Percentiles rank a stretch among this genome's conserved stretches.
Evolutionary conservation across 2,329 filamentous ascomycete genomes (phyloP).

Genomic region (Macrophomina phaseolina): DNA sequence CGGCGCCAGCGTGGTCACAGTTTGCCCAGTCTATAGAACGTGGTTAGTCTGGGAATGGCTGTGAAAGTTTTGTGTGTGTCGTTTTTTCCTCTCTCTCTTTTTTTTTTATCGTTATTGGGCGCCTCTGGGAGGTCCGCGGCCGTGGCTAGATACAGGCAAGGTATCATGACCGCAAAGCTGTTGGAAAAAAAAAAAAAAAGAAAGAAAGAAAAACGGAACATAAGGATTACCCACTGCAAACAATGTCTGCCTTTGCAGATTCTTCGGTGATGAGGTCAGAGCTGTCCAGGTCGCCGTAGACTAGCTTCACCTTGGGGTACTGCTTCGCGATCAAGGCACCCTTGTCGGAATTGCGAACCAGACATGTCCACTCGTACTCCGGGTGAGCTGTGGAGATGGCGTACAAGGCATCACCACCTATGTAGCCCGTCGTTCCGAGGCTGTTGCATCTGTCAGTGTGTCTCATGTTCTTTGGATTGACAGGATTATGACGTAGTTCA

Average conservation of each 20-base stretch:
- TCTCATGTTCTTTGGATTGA: not conserved
- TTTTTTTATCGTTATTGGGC: too few species aligned
- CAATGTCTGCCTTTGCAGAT: conserved; percentile 56
- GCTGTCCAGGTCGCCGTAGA: conserved; percentile 58
- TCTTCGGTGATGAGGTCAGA: conserved; percentile 52
- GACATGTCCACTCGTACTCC: conserved; percentile 56
- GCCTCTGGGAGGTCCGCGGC: too few species aligned
- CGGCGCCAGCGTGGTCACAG: conserved; percentile 38
- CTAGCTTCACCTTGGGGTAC: conserved; percentile 57
- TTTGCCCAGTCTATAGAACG: conserved; percentile 35
- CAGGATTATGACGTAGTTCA: not conserved
- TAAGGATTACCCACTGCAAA: conserved; percentile 34
- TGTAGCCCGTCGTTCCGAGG: conserved; percentile 39
- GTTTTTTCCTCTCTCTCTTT: not conserved
- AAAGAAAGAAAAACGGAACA: too few species aligned
- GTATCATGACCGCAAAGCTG: too few species aligned
- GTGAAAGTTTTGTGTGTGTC: too few species aligned
- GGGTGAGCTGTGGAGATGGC: conserved; percentile 53
- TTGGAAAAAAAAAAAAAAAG: not conserved
- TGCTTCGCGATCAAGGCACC: conserved; percentile 52
- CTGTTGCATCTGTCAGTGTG: conserved; percentile 27
- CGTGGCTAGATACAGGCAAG: too few species aligned
- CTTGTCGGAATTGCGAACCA: conserved; percentile 57
- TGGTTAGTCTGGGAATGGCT: not conserved
- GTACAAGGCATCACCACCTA: conserved; percentile 50